Evolutionary conservation across 1,139 yeast species (phyloP), one percentile per base, ranked within the genome.

Genomic region (Diutina mesorugosa): DNA sequence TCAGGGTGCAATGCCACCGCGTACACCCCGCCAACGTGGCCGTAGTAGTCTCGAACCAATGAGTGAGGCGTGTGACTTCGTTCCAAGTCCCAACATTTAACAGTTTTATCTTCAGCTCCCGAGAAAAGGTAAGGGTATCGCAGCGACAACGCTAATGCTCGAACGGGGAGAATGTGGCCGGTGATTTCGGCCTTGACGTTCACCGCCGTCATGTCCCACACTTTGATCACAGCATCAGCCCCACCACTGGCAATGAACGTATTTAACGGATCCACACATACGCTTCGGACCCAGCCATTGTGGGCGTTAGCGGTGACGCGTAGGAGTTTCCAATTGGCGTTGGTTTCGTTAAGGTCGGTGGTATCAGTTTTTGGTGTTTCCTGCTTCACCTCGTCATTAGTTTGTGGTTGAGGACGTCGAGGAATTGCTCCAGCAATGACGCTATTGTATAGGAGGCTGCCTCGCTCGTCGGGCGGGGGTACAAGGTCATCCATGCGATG

Each of bases 71-170:
- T 84, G 63, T 83, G 81, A 62, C 93, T 89, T 64, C 85, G 80
- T 68, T 93, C 98, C 63, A 95, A 74, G 71, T 95, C 99, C 97
- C 98, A 95, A 69, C 98, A 91, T 65, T 90, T 83, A n/a, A 90
- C 90, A 47, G 90, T 80, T 67, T 91, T 91, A 69, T 95, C 99
- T 66, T 93, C 98, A 47, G 97, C 88, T 32, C 95, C 95, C 10
- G 95, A 83, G 66, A 90, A 95, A 71, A 95, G 73, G 68, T 93
- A 93, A 0, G 98, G 97, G 64, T 83, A 90, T 58, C 87, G 73
- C 3, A 78, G 71, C 0, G 97, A 88, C 0, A 91, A 79, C 0
- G 79, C 85, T 32, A 93, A 67, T 1, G 90, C 87, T 57, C 97
- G 73, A 1, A 95, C 93, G 0, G 90, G 84, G 96, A 93, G 87